Conservation (phyloP, 2,329 filamentous ascomycete species). For the Sporothrix globosa region DNA sequence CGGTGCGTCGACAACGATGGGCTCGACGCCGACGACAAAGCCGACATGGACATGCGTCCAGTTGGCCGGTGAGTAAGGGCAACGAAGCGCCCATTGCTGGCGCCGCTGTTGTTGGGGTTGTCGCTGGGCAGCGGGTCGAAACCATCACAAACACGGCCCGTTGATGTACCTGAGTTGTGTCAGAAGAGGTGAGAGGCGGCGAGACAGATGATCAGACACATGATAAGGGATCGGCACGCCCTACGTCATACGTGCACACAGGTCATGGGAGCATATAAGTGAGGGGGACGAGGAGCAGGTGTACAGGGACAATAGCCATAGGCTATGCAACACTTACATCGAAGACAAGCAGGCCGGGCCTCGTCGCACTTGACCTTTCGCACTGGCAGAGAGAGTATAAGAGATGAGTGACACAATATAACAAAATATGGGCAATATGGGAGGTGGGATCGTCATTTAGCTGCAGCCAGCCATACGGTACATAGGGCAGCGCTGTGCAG, state of each 20-base stretch:
- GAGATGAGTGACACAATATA: no score
- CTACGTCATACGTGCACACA: background rate
- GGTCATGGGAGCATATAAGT: background rate
- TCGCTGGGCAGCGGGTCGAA: slow-evolving; percentile 1
- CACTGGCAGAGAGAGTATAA: slow-evolving; percentile 19
- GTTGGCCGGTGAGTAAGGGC: background rate
- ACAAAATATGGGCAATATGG: background rate
- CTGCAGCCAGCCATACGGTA: background rate
- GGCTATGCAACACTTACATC: slow-evolving; percentile 27
- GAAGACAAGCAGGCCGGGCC: slow-evolving; percentile 28
- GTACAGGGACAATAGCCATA: background rate
- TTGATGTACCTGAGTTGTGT: slow-evolving; percentile 26
- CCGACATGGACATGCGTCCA: slow-evolving; percentile 19
- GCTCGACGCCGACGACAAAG: background rate
- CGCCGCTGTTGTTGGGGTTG: background rate
- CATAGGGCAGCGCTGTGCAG: background rate
- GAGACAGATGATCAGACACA: background rate
- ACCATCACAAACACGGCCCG: slow-evolving; percentile 30
- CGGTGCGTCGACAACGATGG: slow-evolving; percentile 18
- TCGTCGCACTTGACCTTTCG: slow-evolving; percentile 34
- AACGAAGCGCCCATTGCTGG: background rate
- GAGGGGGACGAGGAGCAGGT: background rate
- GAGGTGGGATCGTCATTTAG: background rate
- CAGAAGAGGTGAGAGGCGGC: background rate
- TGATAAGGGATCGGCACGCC: background rate